A percentile compares a stretch with the other conserved stretches of the same genome.
These are phyloP conservation scores for Trypanosoma scelopori DNA, from an alignment of 208 protist species.

Conservation along the genomic window DNA sequence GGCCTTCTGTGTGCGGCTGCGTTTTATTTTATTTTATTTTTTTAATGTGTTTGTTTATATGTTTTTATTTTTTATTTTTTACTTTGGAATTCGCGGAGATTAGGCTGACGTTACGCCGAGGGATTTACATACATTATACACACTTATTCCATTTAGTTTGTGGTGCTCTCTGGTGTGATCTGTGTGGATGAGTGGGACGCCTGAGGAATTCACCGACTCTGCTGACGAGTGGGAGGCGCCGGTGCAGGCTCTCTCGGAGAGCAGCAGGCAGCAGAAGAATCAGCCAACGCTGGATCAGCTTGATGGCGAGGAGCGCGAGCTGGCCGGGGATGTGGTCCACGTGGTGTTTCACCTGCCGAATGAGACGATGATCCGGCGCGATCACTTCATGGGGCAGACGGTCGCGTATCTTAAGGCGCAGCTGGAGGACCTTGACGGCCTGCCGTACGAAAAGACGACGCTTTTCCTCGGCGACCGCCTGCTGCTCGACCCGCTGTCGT, in stretches of 20 bases:
- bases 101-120: no score
- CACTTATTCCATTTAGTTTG: no score
- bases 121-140: no score
- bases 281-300: conserved; percentile 32
- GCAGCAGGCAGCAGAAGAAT: conserved; percentile 3
- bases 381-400: conserved; percentile 80
- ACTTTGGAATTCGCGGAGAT: no score
- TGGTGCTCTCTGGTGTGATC: no score
- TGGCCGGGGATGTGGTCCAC: conserved; percentile 45
- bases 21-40: no score
- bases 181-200: conserved; percentile 13
- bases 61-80: no score
- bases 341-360: conserved; percentile 50
- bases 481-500: conserved; percentile 77
- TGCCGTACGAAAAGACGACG: conserved; percentile 64
- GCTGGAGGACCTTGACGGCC: conserved; percentile 48
- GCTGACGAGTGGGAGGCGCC: conserved; percentile 76
- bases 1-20: background rate
- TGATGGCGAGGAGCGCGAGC: conserved; percentile 64
- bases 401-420: conserved; percentile 73
- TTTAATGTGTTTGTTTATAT: no score
- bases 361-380: conserved; percentile 28
- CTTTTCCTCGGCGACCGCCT: conserved; percentile 61
- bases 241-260: conserved; percentile 9
- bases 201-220: conserved; percentile 52